Base-by-base conservation (phyloP, 2,329 filamentous ascomycete genomes). In the Chaetomiaceae sp. region DNA sequence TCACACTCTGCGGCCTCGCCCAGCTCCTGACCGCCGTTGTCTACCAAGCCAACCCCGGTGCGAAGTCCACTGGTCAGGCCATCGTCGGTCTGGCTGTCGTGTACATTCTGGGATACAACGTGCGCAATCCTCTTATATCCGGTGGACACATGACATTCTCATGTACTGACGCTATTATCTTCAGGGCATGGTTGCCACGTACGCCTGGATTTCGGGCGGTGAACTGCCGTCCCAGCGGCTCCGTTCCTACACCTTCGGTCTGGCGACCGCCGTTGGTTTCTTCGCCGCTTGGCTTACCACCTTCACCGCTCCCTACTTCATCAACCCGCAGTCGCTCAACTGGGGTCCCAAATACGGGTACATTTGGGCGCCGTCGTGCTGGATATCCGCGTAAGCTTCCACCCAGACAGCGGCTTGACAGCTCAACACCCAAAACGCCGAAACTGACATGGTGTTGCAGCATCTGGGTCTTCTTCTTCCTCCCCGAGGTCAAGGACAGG, bases 311-410 rank as follows among this genome's bases (percentile, higher is more conserved):
- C 76, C 75, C 0, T 79, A 79, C 55, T 80, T 80, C 54, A 79
- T 81, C 60, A 79, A 79, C 51, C 72, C 73, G 0, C 58, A 63
- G 12, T 60, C 70, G 1, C 59, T 81, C 32, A 71, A 74, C 53
- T 81, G 76, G 76, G 76, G 76, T 0, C 76, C 76, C 0, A 72
- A 72, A 48, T 79, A 79, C 42, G 71, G 75, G 2, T 79, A 74
- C 53, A 76, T 79, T 43, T 80, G 75, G 44, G 78, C 78, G 49
- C 72, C 73, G 38, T 67, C 66, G n/a, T 78, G 70, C 52, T 66
- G 62, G 58, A 53, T 60, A 29, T 62, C 58, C 6, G 45, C 42
- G 24, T 62, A 52, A 43, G 60, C 51, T 4, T n/a, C 17, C 29
- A 30, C 11, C 26, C 3, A 12, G 15, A 35, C 1, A 30, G 14